These are phyloP conservation scores for Plectosphaerella plurivora DNA, from an alignment of 2,329 filamentous ascomycete species.

Conservation along the genomic window DNA sequence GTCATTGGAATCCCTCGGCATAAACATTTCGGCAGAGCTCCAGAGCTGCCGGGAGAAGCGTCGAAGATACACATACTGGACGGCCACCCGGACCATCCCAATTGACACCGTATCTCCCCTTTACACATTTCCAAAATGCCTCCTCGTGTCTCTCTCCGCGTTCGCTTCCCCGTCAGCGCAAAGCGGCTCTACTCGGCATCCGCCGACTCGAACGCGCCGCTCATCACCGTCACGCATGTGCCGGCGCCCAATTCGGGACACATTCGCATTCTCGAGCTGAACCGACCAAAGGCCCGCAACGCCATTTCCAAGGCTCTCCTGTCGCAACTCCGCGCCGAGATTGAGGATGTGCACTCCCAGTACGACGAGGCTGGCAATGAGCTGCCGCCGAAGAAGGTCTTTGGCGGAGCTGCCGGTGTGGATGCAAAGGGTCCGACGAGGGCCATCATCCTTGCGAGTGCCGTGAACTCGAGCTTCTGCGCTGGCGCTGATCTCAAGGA, in stretches of 20 bases:
- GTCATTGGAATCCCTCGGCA: background rate
- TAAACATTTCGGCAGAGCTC: background rate
- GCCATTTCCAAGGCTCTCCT: slow-evolving; percentile 82
- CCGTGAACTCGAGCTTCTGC: slow-evolving; percentile 84
- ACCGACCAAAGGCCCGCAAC: slow-evolving; percentile 81
- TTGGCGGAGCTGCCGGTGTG: slow-evolving; percentile 38
- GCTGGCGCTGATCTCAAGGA: slow-evolving; percentile 95
- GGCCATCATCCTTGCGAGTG: slow-evolving; percentile 78
- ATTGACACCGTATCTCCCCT: background rate
- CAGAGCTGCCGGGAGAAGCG: background rate
- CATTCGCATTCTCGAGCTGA: slow-evolving; percentile 84
- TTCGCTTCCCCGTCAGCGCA: slow-evolving; percentile 12
- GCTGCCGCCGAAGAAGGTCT: slow-evolving; percentile 30
- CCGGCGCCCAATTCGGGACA: slow-evolving; percentile 75
- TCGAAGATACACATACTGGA: background rate
- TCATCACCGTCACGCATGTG: slow-evolving; percentile 68
- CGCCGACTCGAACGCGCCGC: slow-evolving; percentile 30
- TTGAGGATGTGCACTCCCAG: slow-evolving; percentile 65
- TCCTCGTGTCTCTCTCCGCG: slow-evolving; percentile 20
- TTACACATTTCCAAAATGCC: slow-evolving; percentile 19
- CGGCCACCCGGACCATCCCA: background rate
- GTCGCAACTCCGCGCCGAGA: slow-evolving; percentile 63
- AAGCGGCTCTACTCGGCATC: slow-evolving; percentile 37
- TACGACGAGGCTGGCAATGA: slow-evolving; percentile 54
- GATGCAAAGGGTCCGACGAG: slow-evolving; percentile 59